Evolutionary conservation across 2,329 filamentous ascomycete genomes (phyloP), one percentile per base, ranked within the genome.

Genomic region (Paecilomyces niveus): DNA sequence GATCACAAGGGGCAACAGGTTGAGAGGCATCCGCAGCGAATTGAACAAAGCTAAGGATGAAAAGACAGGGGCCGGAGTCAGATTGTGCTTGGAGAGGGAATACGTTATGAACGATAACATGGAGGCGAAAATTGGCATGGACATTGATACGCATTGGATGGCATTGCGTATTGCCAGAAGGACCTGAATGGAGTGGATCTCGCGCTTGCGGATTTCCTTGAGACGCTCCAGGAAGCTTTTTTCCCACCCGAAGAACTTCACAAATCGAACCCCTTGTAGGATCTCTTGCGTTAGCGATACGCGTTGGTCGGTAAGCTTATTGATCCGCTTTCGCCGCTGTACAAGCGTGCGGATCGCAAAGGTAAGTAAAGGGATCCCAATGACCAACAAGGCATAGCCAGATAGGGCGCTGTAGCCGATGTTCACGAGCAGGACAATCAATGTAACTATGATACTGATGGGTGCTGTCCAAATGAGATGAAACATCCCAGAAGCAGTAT

Each of bases 161-260:
- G 82, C 90, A 70, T 95, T 95, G 65, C 92, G 85, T 64, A 95
- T 90, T 1, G 89, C 85, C 29, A 97, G 78, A 53, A 97, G 77
- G 13, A 91, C 78, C 71, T 96, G 92, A 59, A 97, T 92, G n/a
- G 88, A 85, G 58, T 81, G 78, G 61, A 97, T 92, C 73, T 97
- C 93, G 60, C 82, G 83, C 56, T 80, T 81, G 59, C 93, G 85
- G 61, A 96, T 89, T 24, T 86, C 82, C 54, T 85, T 84, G 15
- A 97, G 81, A 13, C 92, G 86, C 55, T 86, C 81, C 11, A 97
- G 78, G 69, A 97, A 97, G 33, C 90, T 89, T 59, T 83, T 88
- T 71, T 97, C 93, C 93, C 93, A 97, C 7, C 92, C 92, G 70
- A 97, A 97, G 73, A 86, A 97, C 73, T 97, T 97, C 75, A 97